Conservation (phyloP, 257 asterid genomes). For the Solanum medicagineum region DNA sequence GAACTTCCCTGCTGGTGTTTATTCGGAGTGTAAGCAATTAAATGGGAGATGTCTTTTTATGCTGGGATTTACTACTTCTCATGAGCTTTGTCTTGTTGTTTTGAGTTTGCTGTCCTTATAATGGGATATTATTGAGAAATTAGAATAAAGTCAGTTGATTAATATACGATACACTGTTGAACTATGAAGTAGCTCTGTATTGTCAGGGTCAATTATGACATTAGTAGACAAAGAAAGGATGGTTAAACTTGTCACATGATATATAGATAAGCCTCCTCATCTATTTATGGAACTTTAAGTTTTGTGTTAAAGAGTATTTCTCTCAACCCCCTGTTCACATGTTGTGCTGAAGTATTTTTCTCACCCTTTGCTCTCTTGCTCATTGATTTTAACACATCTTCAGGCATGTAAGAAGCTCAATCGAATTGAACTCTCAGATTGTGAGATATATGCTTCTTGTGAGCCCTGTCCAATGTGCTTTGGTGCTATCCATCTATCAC, state of each 20-base stretch:
- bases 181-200: background rate
- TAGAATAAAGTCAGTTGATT: background rate
- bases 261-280: background rate
- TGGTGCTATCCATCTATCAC: slow-evolving; percentile 97
- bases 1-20: background rate
- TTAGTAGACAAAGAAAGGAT: background rate
- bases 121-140: background rate
- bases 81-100: background rate
- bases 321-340: background rate
- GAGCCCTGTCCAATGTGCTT: slow-evolving; percentile 99
- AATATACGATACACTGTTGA: background rate
- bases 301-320: background rate
- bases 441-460: slow-evolving; percentile 95
- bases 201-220: background rate
- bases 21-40: background rate
- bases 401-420: slow-evolving; percentile 98
- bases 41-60: background rate
- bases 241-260: background rate
- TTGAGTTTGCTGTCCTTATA: background rate
- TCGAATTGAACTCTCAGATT: slow-evolving; percentile 81
- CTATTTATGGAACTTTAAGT: background rate
- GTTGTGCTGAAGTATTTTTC: no score
- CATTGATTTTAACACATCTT: background rate
- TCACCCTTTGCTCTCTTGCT: background rate
- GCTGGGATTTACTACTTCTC: background rate